Conservation (phyloP, 1,284 basidiomycete genomes). For the Pterulicium gracile region DNA sequence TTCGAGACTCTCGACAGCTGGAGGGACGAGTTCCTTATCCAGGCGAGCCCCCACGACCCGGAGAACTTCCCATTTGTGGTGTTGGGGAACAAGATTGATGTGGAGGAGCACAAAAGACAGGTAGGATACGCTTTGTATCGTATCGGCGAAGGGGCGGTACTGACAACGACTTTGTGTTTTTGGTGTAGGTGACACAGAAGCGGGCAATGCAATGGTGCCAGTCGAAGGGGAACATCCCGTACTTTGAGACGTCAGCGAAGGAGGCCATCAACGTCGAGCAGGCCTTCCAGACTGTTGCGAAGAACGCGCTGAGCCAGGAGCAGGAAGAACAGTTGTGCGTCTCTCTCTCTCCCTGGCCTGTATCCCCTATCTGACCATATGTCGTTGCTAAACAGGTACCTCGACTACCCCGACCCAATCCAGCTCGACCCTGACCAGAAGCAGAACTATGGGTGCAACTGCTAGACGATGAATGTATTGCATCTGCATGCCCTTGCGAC, state of each 20-base stretch:
- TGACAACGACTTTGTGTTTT: neutral
- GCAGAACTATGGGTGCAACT: slow-evolving; percentile 90
- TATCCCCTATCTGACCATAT: slow-evolving; percentile 13
- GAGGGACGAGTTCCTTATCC: slow-evolving; percentile 96
- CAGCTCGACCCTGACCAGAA: slow-evolving; percentile 90
- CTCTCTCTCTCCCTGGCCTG: slow-evolving; percentile 7
- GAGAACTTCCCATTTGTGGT: slow-evolving; percentile 99
- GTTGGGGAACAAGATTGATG: slow-evolving; percentile 99
- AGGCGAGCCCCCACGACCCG: slow-evolving; percentile 96
- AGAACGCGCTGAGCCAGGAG: slow-evolving; percentile 97
- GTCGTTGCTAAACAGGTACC: slow-evolving; percentile 73
- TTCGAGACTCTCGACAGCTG: slow-evolving; percentile 98
- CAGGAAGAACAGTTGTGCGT: slow-evolving; percentile 90
- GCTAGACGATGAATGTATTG: slow-evolving; percentile 53
- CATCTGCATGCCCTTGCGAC: too few relatives aligned
- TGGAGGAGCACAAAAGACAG: slow-evolving; percentile 98
- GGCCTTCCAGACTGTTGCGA: slow-evolving; percentile 98
- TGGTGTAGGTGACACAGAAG: slow-evolving; percentile 87
- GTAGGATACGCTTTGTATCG: slow-evolving; percentile 37
- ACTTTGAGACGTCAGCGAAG: slow-evolving; percentile 99
- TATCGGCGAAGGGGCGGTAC: neutral
- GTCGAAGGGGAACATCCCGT: slow-evolving; percentile 98
- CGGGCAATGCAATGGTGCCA: slow-evolving; percentile 99
- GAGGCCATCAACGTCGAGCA: slow-evolving; percentile 99
- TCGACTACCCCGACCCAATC: slow-evolving; percentile 99